Percentiles rank a stretch among this genome's conserved stretches.
These are phyloP conservation scores for Phoma sp. DNA, from an alignment of 2,329 filamentous ascomycete genomes.

Conservation along the genomic window DNA sequence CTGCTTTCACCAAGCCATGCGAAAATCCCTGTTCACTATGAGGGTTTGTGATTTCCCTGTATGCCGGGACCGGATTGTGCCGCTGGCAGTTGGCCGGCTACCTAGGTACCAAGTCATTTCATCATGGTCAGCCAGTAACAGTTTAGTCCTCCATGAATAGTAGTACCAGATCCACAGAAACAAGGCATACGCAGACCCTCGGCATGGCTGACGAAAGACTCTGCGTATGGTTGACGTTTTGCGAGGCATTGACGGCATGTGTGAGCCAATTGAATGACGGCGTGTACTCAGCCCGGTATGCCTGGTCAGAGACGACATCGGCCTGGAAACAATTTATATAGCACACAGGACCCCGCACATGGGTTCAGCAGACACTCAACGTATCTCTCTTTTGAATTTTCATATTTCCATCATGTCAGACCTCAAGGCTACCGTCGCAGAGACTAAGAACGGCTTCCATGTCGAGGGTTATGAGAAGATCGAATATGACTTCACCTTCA, in stretches of 20 bases:
- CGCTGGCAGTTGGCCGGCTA: slow-evolving; percentile 13
- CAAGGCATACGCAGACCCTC: slow-evolving; percentile 28
- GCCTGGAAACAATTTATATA: slow-evolving; percentile 28
- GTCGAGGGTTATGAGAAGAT: slow-evolving; percentile 79
- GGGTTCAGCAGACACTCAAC: slow-evolving; percentile 30
- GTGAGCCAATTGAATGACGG: slow-evolving; percentile 31
- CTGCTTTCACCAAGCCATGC: slow-evolving; percentile 29
- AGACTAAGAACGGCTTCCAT: slow-evolving; percentile 70
- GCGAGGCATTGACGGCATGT: slow-evolving; percentile 21
- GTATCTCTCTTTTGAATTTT: slow-evolving; percentile 25
- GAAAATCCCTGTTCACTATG: slow-evolving; percentile 33
- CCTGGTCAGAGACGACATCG: slow-evolving; percentile 21
- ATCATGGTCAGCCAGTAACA: slow-evolving; percentile 41
- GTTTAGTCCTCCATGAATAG: slow-evolving; percentile 29
- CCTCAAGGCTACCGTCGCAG: slow-evolving; percentile 66
- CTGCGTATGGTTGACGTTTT: slow-evolving; percentile 39
- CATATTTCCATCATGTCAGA: slow-evolving; percentile 65
- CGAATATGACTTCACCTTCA: slow-evolving; percentile 76
- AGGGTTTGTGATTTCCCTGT: slow-evolving; percentile 22
- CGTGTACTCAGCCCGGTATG: slow-evolving; percentile 24
- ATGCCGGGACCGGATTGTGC: slow-evolving; percentile 29
- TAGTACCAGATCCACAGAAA: slow-evolving; percentile 30
- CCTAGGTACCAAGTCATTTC: slow-evolving; percentile 39
- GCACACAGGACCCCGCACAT: slow-evolving; percentile 13
- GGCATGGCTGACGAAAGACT: slow-evolving; percentile 27